Conservation (phyloP, 129 eudicot species). For the Chrysanthemum lavandulifolium region DNA sequence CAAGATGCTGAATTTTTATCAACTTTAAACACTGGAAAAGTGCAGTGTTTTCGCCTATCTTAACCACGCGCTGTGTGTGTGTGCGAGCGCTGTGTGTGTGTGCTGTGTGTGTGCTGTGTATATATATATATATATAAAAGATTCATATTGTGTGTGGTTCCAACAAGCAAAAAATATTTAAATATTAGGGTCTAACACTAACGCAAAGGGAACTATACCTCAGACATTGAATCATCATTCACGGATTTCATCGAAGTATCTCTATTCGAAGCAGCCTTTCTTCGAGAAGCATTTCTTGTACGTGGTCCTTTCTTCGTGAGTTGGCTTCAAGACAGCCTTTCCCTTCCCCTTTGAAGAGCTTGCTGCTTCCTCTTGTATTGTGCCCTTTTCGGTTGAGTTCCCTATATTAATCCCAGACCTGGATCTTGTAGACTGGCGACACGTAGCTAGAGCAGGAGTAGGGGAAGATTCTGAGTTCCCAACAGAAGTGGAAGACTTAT, state of each 20-base stretch:
- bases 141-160: no score
- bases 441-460: constrained; percentile 54
- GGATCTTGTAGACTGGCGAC: constrained; percentile 68
- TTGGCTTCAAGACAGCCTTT: constrained; percentile 60
- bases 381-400: constrained; percentile 45
- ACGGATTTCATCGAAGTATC: constrained; percentile 57
- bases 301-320: constrained; percentile 69
- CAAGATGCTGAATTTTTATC: no score
- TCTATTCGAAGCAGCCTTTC: constrained; percentile 62
- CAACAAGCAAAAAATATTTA: no score
- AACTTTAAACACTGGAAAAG: no score
- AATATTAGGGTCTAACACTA: neutral
- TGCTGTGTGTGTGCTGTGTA: no score
- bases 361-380: constrained; percentile 44
- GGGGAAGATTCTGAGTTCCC: constrained; percentile 56
- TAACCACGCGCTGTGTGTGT: no score
- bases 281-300: constrained; percentile 72
- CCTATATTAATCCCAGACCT: constrained; percentile 56
- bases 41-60: no score
- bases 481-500: constrained; percentile 51
- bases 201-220: constrained; percentile 43
- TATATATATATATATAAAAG: no score
- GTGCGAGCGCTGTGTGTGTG: no score
- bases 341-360: constrained; percentile 85
- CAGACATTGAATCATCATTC: constrained; percentile 63